Evolutionary conservation across 257 asterid species (phyloP), one percentile per base, ranked within the genome.

Genomic region (Plantago elongata): DNA sequence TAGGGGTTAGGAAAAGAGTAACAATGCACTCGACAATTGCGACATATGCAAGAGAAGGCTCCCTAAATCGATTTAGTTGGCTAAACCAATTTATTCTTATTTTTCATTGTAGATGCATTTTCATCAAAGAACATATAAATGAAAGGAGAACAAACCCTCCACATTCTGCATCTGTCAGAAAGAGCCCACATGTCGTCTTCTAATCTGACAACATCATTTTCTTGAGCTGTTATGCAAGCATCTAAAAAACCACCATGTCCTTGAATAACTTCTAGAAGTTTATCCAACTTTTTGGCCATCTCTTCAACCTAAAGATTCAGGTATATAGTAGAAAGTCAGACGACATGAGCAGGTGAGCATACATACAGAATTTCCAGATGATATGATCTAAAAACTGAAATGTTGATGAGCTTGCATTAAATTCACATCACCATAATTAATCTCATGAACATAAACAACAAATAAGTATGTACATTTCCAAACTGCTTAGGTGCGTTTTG

Each of bases 241-340:
- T 89, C 96, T 65, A 42, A 64, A 71, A 86, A 89, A 62, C 99
- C 99, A 61, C 89, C 91, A 63, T 70, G 72, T 60, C 82, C 88
- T 82, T 81, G 95, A 64, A 92, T 87, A 57, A 64, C 83, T 78
- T 92, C 85, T 37, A 89, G 79, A 71, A 92, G 94, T 62, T 27
- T 59, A 72, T 92, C 96, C 77, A 92, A 69, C 68, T 80, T 73
- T 46, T 72, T 78, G 48, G 87, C 81, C 91, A 92, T 87, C 46
- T 81, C 97, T 72, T 83, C 96, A 73, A 83, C 97, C 99, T 90
- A 83, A 64, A 70, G 47, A 49, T 72, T 43, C n/a, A 54, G 43
- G 12, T 9, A 64, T 63, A 57, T 62, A 7, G 34, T n/a, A n/a
- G 16, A 15, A 69, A 51, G 55, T 56, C 22, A 13, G 43, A 55